A percentile compares a stretch with the other conserved stretches of the same genome.
phyloP scores from a whole-genome alignment of 805 yeast genomes.

The Candida ovalis region DNA sequence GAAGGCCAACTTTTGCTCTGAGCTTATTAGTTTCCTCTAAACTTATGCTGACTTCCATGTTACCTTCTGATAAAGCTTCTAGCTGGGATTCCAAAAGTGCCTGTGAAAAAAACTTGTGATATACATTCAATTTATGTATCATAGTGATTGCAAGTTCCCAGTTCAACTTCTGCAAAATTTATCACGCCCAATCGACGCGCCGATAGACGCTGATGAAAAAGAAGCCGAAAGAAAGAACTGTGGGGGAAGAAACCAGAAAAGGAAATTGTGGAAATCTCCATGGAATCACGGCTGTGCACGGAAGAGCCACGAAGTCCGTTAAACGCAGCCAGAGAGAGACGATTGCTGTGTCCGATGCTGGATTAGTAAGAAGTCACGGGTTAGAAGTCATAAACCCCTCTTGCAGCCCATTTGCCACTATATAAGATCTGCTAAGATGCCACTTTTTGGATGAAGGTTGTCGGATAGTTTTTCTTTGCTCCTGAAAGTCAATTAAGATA shows the following conservation, averaged over 20 bases:
- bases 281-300: not conserved
- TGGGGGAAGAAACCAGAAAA: too few species aligned
- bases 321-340: not conserved
- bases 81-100: too few species aligned
- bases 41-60: conserved; percentile 9
- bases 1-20: conserved; percentile 17
- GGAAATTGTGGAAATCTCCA: too few species aligned
- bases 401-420: not conserved
- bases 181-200: too few species aligned
- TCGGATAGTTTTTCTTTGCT: not conserved
- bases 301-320: not conserved
- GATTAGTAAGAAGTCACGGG: not conserved
- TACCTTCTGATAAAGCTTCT: conserved; percentile 25
- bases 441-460: not conserved
- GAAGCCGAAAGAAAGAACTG: too few species aligned
- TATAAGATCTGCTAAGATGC: not conserved
- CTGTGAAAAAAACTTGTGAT: too few species aligned
- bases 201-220: too few species aligned
- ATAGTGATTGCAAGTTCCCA: too few species aligned
- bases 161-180: too few species aligned
- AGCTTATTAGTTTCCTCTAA: conserved; percentile 23
- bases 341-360: not conserved
- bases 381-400: not conserved
- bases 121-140: too few species aligned
- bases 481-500: not conserved